These are phyloP conservation scores for Chalciporus chontae DNA, from an alignment of 768 basidiomycete genomes.

Conservation along the genomic window DNA sequence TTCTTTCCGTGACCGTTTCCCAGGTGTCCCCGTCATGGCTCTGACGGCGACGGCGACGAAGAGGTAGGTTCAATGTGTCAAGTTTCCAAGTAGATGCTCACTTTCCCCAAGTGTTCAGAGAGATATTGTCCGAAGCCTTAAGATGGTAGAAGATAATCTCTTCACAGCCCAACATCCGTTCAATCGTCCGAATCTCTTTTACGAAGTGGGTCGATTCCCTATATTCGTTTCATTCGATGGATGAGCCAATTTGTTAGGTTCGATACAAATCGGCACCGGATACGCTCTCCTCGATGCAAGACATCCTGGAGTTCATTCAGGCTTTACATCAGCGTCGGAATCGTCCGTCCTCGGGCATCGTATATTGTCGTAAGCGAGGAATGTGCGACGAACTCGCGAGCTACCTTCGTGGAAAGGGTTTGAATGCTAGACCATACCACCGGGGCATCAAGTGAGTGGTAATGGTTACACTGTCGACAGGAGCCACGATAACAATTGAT, in stretches of 20 bases:
- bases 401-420: conserved; percentile 62
- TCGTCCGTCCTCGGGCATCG: conserved; percentile 62
- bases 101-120: conserved; percentile 54
- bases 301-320: conserved; percentile 64
- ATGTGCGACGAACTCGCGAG: conserved; percentile 66
- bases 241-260: conserved; percentile 39
- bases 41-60: conserved; percentile 81
- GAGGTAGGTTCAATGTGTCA: conserved; percentile 33
- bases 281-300: conserved; percentile 53
- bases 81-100: conserved; percentile 3
- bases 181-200: conserved; percentile 76
- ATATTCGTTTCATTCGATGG: neutral
- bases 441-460: conserved; percentile 54
- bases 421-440: conserved; percentile 73
- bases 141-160: conserved; percentile 53
- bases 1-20: conserved; percentile 61
- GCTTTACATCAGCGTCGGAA: conserved; percentile 58
- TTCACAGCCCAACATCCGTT: conserved; percentile 73
- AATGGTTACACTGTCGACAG: neutral
- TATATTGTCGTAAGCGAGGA: conserved; percentile 69
- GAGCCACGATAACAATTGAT: neutral
- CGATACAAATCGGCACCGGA: conserved; percentile 58
- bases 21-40: conserved; percentile 80
- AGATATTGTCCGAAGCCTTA: conserved; percentile 68
- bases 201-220: conserved; percentile 51